A percentile compares a stretch with the other conserved stretches of the same genome.
Conservation (phyloP, 176 grass and related monocot species). For the Ensete glaucum region DNA sequence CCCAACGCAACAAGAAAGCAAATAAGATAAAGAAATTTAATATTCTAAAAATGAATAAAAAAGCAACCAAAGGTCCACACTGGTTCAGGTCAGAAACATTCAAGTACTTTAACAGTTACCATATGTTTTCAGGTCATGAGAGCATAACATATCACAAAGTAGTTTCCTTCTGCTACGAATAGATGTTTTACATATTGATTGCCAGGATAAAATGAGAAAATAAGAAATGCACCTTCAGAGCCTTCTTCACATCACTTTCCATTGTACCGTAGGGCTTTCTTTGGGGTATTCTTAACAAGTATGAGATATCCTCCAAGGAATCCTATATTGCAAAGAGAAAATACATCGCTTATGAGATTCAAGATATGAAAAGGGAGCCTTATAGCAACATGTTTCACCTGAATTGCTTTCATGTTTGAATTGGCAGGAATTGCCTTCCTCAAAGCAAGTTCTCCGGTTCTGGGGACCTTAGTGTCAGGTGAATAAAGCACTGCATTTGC, state of each 20-base stretch:
- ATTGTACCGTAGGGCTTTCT: conserved; percentile 85
- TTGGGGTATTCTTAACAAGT: conserved; percentile 88
- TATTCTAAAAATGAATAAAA: not conserved
- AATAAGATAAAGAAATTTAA: not conserved
- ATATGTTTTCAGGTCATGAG: not conserved
- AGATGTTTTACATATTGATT: not conserved
- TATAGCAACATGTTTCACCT: conserved; percentile 28
- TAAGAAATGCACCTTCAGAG: conserved; percentile 50
- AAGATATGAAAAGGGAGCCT: not conserved
- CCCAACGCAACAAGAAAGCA: no score
- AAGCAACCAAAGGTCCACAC: not conserved
- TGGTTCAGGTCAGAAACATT: not conserved
- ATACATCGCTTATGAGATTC: not conserved
- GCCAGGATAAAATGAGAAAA: not conserved
- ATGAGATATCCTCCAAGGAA: conserved; percentile 88
- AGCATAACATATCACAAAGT: not conserved
- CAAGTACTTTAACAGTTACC: not conserved
- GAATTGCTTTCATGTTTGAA: conserved; percentile 78
- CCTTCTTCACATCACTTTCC: conserved; percentile 82
- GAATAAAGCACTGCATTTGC: conserved; percentile 83
- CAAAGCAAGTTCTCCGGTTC: conserved; percentile 86
- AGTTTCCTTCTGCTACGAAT: not conserved
- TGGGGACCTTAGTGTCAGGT: conserved; percentile 79
- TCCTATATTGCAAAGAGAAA: conserved; percentile 33
- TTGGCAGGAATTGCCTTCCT: conserved; percentile 83